Percentiles rank a stretch among this genome's conserved stretches.
Evolutionary conservation across 495 filamentous ascomycete genomes (phyloP).

Genomic region (Usnea hakonensis): DNA sequence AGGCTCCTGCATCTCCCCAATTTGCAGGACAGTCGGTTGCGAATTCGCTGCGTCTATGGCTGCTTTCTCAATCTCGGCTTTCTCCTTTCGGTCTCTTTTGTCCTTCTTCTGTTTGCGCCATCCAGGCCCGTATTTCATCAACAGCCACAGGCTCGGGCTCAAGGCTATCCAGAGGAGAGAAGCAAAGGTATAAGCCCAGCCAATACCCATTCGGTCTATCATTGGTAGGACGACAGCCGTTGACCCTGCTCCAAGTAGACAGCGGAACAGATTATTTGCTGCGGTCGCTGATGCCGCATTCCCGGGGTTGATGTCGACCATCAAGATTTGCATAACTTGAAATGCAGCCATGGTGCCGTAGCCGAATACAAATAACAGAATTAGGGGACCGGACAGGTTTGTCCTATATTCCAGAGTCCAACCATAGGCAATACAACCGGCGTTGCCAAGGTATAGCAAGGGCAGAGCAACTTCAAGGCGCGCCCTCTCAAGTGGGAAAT

Average conservation of each 20-base stretch:
- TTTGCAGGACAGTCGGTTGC: not conserved
- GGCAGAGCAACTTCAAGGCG: slow-evolving; percentile 37
- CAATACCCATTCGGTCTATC: slow-evolving; percentile 55
- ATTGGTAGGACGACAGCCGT: slow-evolving; percentile 60
- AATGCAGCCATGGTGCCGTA: slow-evolving; percentile 31
- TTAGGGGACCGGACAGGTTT: slow-evolving; percentile 31
- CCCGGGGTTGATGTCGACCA: slow-evolving; percentile 58
- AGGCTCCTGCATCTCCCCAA: not conserved
- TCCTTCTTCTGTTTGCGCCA: slow-evolving; percentile 41
- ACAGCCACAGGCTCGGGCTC: slow-evolving; percentile 44
- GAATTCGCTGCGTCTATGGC: not conserved
- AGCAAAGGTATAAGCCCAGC: slow-evolving; percentile 65
- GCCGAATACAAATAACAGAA: slow-evolving; percentile 31
- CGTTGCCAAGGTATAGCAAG: slow-evolving; percentile 33
- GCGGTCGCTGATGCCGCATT: slow-evolving; percentile 59
- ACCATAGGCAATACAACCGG: slow-evolving; percentile 39
- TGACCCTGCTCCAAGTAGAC: slow-evolving; percentile 57
- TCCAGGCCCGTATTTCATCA: slow-evolving; percentile 37
- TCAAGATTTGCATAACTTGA: slow-evolving; percentile 39
- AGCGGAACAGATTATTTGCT: slow-evolving; percentile 62
- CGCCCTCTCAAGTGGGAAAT: slow-evolving; percentile 46
- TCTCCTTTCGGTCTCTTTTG: slow-evolving; percentile 6
- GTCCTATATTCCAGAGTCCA: slow-evolving; percentile 38
- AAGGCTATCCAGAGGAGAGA: slow-evolving; percentile 45
- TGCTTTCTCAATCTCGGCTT: not conserved